Percentiles rank a stretch among this genome's conserved stretches.
Conservation (phyloP, 1,284 basidiomycete species). For the Boletus calvinii region DNA sequence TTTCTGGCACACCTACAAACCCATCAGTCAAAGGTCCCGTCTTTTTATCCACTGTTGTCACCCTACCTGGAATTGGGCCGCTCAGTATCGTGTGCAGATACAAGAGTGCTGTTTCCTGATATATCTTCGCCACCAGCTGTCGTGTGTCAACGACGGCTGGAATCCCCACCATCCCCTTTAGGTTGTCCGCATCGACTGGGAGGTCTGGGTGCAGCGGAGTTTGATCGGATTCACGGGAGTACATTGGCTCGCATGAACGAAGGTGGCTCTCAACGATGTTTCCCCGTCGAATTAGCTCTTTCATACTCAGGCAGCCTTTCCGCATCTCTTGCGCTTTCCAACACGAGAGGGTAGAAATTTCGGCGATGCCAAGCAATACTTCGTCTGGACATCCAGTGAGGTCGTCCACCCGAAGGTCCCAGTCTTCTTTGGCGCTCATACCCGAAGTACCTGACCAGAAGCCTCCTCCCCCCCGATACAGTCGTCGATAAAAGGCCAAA, state of each 20-base stretch:
- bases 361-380: constrained; percentile 71
- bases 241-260: constrained; percentile 37
- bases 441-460: constrained; percentile 35
- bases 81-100: constrained; percentile 72
- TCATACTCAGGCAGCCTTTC: constrained; percentile 63
- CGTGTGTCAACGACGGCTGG: constrained; percentile 42
- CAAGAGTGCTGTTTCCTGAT: constrained; percentile 64
- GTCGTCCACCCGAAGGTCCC: constrained; percentile 56
- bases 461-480: constrained; percentile 45
- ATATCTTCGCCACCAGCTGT: constrained; percentile 54
- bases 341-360: constrained; percentile 67
- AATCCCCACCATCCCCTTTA: constrained; percentile 28
- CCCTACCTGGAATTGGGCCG: constrained; percentile 62
- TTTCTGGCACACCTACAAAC: constrained; percentile 67
- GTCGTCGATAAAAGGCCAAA: constrained; percentile 59
- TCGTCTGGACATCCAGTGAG: constrained; percentile 75
- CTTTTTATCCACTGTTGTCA: constrained; percentile 1
- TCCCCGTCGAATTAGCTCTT: constrained; percentile 66
- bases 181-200: constrained; percentile 29
- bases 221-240: constrained; percentile 33
- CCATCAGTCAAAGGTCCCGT: constrained; percentile 16
- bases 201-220: constrained; percentile 42
- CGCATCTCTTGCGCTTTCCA: constrained; percentile 68
- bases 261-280: constrained; percentile 65
- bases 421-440: constrained; percentile 30